Base-by-base conservation (phyloP, 2,329 filamentous ascomycete genomes). In the Neonectria ditissima region DNA sequence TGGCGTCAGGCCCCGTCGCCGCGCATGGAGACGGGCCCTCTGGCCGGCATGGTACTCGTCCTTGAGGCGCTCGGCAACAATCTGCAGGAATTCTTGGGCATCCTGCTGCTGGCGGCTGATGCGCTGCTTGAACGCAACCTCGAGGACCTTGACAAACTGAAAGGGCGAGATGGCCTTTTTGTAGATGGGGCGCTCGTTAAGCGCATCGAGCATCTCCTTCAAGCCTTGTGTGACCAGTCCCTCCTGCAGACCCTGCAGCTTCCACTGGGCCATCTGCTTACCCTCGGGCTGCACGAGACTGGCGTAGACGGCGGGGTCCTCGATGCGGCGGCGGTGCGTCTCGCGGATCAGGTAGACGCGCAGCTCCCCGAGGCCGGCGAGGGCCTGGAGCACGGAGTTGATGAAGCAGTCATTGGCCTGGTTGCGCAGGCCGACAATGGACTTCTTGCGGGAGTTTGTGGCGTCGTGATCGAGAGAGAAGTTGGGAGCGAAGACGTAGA, bases 401-500 rank as follows among this genome's bases (percentile, higher is more conserved):
- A 98, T 97, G 80, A 95, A 96, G 82, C 92, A 96, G 79, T 96
- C 96, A 80, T 99, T 99, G 70, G 95, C 96, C 9, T 93, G 90
- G 79, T 99, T 99, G 56, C 86, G 84, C 60, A 98, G 85, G 41
- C 96, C 96, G 59, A 98, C 94, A 45, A 97, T 92, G 63, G 92
- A 92, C 76, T 93, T 95, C 80, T 94, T 96, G 71, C 92, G 89
- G 44, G 81, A 81, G 47, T 81, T 81, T 59, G 86, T 87, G 65
- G 90, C 86, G 60, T 96, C 92, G 75, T 91, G 89, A 80, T 99
- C 95, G 78, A 98, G 91, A 73, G 97, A 92, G 80, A 95, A 98
- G 55, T 94, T 98, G n/a, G 96, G 96, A 9, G 91, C 94, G 80
- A 99, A 98, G 72, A 98, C 95, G 80, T 98, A 99, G 77, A 98